Percentiles rank a stretch among this genome's conserved stretches.
These are phyloP conservation scores for Vitis rupestris DNA, from an alignment of 164 flowering plant genomes.

Conservation along the genomic window DNA sequence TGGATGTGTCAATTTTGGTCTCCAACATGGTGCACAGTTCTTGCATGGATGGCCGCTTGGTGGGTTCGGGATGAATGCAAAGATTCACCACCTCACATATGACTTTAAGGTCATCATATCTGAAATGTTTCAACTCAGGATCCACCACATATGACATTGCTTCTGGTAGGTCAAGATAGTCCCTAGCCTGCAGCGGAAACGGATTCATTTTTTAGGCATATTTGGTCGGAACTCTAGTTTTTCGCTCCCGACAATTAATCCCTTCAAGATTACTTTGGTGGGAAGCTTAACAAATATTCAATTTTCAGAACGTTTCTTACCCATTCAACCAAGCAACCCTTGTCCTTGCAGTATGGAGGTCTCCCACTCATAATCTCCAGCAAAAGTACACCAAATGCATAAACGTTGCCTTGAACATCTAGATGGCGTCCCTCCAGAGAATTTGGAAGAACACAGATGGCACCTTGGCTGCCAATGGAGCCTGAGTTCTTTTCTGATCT, in stretches of 20 bases:
- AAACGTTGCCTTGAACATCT: slow-evolving; percentile 66
- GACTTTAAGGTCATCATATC: slow-evolving; percentile 62
- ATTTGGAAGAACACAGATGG: slow-evolving; percentile 54
- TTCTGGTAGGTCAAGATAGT: slow-evolving; percentile 68
- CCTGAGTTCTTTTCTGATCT: slow-evolving; percentile 79
- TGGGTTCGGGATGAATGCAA: slow-evolving; percentile 50
- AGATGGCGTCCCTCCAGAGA: slow-evolving; percentile 63
- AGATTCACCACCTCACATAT: slow-evolving; percentile 69
- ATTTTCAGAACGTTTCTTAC: slow-evolving; percentile 34
- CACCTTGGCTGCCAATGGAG: slow-evolving; percentile 47
- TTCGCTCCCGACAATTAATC: background rate
- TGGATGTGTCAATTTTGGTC: slow-evolving; percentile 56
- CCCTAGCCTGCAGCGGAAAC: slow-evolving; percentile 61
- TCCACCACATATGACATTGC: slow-evolving; percentile 70
- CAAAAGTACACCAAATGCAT: slow-evolving; percentile 77
- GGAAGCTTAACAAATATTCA: background rate
- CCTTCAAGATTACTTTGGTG: background rate
- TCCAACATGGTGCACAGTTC: slow-evolving; percentile 62
- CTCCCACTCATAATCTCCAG: slow-evolving; percentile 88
- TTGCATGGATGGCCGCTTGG: slow-evolving; percentile 54
- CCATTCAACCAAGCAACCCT: slow-evolving; percentile 84
- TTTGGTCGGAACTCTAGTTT: background rate
- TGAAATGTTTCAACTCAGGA: slow-evolving; percentile 72
- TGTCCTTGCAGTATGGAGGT: slow-evolving; percentile 73
- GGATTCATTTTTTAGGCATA: background rate